These are phyloP conservation scores for Rhododendron henanense DNA, from an alignment of 148 eudicot genomes.

Conservation along the genomic window DNA sequence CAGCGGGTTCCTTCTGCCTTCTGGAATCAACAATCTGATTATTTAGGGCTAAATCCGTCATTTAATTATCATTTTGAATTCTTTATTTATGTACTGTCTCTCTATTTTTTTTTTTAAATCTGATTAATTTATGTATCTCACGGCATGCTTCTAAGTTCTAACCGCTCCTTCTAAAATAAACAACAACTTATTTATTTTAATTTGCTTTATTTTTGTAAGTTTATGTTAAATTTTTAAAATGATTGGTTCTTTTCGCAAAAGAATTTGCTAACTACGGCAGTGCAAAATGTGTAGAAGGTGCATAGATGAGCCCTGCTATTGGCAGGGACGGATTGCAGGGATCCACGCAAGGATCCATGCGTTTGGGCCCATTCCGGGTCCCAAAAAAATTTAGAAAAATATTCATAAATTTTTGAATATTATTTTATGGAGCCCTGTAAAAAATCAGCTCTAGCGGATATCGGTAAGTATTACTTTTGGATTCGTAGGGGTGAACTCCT, in stretches of 20 bases:
- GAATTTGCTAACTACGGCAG: background rate
- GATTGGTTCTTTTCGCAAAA: background rate
- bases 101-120: too few relatives aligned
- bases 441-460: too few relatives aligned
- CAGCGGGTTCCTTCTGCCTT: background rate
- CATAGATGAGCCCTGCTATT: background rate
- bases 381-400: too few relatives aligned
- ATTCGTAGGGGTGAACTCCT: too few relatives aligned
- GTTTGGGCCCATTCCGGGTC: too few relatives aligned
- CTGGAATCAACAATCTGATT: background rate
- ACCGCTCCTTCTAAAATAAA: background rate
- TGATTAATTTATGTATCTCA: background rate
- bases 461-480: too few relatives aligned
- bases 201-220: background rate
- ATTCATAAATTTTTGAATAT: too few relatives aligned
- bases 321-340: too few relatives aligned
- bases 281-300: background rate
- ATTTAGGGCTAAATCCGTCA: conserved; percentile 4
- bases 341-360: too few relatives aligned
- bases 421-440: too few relatives aligned
- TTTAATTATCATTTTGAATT: background rate
- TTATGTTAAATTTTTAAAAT: background rate
- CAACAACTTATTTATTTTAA: background rate
- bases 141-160: background rate
- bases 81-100: too few relatives aligned